Base-by-base conservation (phyloP, 192 early-diverging fungal genomes). In the Gigaspora rosea region DNA sequence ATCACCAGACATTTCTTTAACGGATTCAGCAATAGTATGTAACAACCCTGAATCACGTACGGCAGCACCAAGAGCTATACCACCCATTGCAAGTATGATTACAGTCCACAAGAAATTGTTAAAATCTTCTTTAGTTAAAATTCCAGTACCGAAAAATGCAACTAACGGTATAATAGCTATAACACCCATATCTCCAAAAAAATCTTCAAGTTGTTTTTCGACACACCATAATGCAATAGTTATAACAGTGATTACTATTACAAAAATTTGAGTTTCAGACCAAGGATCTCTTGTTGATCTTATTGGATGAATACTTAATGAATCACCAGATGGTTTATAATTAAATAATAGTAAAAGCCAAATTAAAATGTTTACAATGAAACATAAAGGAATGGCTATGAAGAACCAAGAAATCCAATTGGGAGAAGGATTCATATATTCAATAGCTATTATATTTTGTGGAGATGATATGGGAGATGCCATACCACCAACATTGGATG, bases 401-500 rank as follows among this genome's bases (percentile, higher is more conserved):
- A 88, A 79, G 79, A 97, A 96, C 94, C 96, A 98, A 80, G 96
- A 86, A 35, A 86, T 81, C 97, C 97, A 98, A 49, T 92, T 90
- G 0, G 95, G 95, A 8, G 90, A 75, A 10, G 95, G 97, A 33
- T 88, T 81, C 95, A 98, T 98, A 71, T 90, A 95, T 71, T 92
- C 90, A 72, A 98, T 94, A 10, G 97, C 95, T 75, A 98, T 94
- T 71, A 95, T 94, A 85, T 98, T 98, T 79, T 98, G 97, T n/a
- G 97, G 97, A 16, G 94, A 95, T 18, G 95, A 91, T 76, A 98
- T 98, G 16, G 97, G 97, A 20, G 94, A 95, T 3, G 97, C 93
- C 97, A 98, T 98, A 36, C 97, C 97, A 63, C 97, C 97, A 22
- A 98, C 89, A 64, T 98, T 98, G 13, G 95, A 93, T 2, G 97